Evolutionary conservation across 768 basidiomycete genomes (phyloP).

Genomic region (Calocera viscosa): DNA sequence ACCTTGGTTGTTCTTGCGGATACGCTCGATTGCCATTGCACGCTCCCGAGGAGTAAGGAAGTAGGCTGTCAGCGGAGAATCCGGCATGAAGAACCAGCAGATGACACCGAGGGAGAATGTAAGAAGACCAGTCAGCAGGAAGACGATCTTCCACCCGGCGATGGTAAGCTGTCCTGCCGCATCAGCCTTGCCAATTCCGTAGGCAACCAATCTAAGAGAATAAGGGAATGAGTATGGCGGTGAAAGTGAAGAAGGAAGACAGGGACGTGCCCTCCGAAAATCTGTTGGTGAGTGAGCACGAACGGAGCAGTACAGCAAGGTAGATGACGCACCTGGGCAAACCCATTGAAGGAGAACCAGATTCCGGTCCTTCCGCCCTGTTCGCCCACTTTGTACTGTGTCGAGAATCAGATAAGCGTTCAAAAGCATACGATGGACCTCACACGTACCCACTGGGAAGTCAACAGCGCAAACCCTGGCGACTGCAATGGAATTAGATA

Average conservation of each 20-base stretch:
- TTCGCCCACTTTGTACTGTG: background rate
- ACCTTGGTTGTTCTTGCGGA: constrained; percentile 41
- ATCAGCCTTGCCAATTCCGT: constrained; percentile 2
- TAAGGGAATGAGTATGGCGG: no score
- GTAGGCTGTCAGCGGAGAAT: background rate
- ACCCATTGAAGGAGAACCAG: constrained; percentile 7
- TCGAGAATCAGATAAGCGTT: background rate
- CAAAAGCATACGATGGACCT: background rate
- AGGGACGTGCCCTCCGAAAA: no score
- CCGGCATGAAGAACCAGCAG: constrained; percentile 2
- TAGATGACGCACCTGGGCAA: background rate
- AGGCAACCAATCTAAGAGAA: no score
- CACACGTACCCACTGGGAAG: background rate
- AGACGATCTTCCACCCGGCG: background rate
- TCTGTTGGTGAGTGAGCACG: no score
- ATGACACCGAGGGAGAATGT: background rate
- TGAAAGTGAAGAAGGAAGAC: no score
- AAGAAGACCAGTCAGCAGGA: background rate
- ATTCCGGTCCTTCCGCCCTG: background rate
- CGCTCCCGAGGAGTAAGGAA: background rate
- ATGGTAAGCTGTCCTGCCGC: background rate
- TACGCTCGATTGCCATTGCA: constrained; percentile 27
- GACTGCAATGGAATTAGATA: background rate
- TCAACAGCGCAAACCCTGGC: background rate
- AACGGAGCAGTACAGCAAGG: no score